Base-by-base conservation (phyloP, 2,329 filamentous ascomycete species). In the Botrytis medusae region DNA sequence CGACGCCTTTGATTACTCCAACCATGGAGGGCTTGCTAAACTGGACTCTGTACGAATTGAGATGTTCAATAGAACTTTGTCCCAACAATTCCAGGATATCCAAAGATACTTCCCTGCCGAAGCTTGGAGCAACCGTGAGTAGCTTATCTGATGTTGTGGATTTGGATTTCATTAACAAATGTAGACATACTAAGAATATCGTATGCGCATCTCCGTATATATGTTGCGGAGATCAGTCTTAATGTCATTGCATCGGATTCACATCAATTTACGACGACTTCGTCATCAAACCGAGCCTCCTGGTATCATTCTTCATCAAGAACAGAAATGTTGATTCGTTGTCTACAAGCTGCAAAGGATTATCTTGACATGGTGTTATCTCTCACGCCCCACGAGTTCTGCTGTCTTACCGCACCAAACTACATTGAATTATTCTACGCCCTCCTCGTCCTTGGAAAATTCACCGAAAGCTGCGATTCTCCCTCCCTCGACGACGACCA, bases 1-100 rank as follows among this genome's bases (percentile, higher is more conserved):
- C 70, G 67, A 77, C 40, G 74, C 78, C 2, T 81, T 80, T 65
- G 75, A 79, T 65, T 80, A 80, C 37, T 73, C 76, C 57, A 73
- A 73, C 29, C 69, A 69, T n/a, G 64, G 71, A 20, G 57, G 75
- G 29, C 65, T 75, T 32, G 73, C 75, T 16, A 75, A 76, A 10
- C 65, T 78, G 10, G 78, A 80, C 54, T 16, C 76, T 1, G 42
- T 76, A 8, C 73, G 77, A 14, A 78, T 80, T 5, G 76, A 79
- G 51, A 75, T 80, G 37, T 74, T 79, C 14, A 70, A 76, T 16
- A 77, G 77, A 40, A 71, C 75, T 0, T 80, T 80, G 67, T 71
- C 77, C 34, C 74, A 76, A 32, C 75, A 77, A 32, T 74, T 80
- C 5, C 75, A 73, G 32, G 74, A 78, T 22, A 69, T 80, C 9